Evolutionary conservation across 2,329 filamentous ascomycete species (phyloP).

Genomic region (Monilinia polystroma): DNA sequence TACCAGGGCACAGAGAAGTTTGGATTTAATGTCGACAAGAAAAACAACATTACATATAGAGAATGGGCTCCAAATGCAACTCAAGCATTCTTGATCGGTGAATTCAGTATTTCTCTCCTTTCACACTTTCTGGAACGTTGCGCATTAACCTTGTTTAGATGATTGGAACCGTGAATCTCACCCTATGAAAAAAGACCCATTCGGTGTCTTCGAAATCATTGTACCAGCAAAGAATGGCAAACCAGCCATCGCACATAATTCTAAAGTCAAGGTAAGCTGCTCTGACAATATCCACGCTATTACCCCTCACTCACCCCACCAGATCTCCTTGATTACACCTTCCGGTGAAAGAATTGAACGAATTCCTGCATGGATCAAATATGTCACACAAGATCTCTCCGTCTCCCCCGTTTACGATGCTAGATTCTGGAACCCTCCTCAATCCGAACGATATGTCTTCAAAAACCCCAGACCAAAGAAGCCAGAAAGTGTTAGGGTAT

Average conservation of each 20-base stretch:
- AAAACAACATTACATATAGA: constrained; percentile 85
- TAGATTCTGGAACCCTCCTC: constrained; percentile 93
- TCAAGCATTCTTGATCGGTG: constrained; percentile 82
- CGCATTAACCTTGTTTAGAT: constrained; percentile 52
- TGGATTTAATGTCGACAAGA: constrained; percentile 76
- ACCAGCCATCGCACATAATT: constrained; percentile 83
- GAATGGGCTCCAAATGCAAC: constrained; percentile 95
- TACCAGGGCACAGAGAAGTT: constrained; percentile 78
- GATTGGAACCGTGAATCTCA: constrained; percentile 81
- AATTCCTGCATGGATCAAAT: constrained; percentile 94
- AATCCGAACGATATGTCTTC: constrained; percentile 74
- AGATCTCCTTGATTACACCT: constrained; percentile 83
- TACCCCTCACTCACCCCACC: constrained; percentile 28
- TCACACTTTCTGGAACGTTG: constrained; percentile 20
- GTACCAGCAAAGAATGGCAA: constrained; percentile 72
- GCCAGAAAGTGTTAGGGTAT: constrained; percentile 83
- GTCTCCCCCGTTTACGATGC: constrained; percentile 94
- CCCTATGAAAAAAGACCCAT: constrained; percentile 82
- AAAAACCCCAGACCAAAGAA: constrained; percentile 80
- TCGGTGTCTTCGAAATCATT: constrained; percentile 81
- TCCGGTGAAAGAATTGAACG: constrained; percentile 80
- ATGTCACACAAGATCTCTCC: constrained; percentile 87
- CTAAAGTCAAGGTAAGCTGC: constrained; percentile 80
- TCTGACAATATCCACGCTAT: not conserved
- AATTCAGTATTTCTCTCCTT: constrained; percentile 70